These are phyloP conservation scores for Paramecium tetraurelia DNA, from an alignment of 73 alveolate genomes.

Conservation along the genomic window DNA sequence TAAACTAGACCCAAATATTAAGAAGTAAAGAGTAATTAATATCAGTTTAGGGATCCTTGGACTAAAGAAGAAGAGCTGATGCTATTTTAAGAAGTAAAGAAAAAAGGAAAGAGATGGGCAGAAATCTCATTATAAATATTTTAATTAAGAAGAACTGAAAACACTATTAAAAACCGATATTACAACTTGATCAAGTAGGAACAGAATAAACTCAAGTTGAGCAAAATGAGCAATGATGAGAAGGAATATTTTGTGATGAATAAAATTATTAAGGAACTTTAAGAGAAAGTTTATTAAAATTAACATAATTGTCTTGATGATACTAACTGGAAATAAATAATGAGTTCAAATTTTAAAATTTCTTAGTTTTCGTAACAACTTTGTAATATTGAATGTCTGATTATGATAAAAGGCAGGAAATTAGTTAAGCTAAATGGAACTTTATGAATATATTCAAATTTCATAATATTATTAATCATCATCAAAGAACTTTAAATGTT, in stretches of 20 bases:
- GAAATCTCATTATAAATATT: slow-evolving; percentile 23
- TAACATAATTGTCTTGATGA: neutral
- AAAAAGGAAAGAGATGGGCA: slow-evolving; percentile 43
- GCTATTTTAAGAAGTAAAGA: slow-evolving; percentile 18
- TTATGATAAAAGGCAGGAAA: neutral
- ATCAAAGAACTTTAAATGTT: neutral
- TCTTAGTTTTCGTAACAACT: neutral
- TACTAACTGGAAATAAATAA: neutral
- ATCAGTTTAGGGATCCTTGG: slow-evolving; percentile 27
- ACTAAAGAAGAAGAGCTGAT: neutral
- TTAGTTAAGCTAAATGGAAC: neutral
- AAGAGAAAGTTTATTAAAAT: neutral
- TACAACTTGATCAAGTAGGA: slow-evolving; percentile 20
- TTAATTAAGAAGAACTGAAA: slow-evolving; percentile 35
- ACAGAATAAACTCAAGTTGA: neutral
- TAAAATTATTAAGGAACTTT: neutral
- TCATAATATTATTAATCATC: neutral
- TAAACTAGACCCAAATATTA: slow-evolving; percentile 36
- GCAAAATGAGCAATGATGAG: neutral
- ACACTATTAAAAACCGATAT: slow-evolving; percentile 35
- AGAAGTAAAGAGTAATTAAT: neutral
- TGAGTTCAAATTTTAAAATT: neutral
- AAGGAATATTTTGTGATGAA: neutral
- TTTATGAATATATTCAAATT: neutral
- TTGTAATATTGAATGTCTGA: neutral